A percentile compares a stretch with the other conserved stretches of the same genome.
Conservation (phyloP, 2,329 filamentous ascomycete genomes). For the Venturia oleaginea region DNA sequence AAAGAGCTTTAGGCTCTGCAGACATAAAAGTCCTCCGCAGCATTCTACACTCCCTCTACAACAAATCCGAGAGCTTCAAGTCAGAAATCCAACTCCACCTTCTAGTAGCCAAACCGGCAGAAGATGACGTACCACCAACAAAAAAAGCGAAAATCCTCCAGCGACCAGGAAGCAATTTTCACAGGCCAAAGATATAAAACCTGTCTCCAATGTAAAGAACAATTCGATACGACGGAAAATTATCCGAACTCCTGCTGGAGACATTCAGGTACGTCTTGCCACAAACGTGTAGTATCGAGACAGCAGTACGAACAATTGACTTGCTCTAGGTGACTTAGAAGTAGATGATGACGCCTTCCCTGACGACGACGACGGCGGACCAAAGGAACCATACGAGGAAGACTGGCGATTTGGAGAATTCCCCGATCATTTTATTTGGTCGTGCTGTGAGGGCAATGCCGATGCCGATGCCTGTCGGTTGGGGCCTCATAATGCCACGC, state of each 20-base stretch:
- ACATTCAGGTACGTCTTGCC: background rate
- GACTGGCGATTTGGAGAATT: background rate
- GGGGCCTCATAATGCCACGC: background rate
- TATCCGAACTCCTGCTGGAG: background rate
- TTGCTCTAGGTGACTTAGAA: no score
- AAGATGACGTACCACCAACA: background rate
- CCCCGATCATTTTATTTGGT: background rate
- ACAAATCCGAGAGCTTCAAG: background rate
- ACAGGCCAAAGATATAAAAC: background rate
- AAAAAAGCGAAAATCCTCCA: background rate
- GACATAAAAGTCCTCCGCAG: background rate
- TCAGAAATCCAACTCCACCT: background rate
- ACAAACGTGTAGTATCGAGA: no score
- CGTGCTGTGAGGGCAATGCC: background rate
- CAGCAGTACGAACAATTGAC: no score
- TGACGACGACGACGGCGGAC: background rate
- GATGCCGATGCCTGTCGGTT: background rate
- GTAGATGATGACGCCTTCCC: background rate
- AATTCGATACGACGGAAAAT: background rate
- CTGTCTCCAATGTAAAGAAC: background rate
- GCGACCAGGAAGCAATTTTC: background rate
- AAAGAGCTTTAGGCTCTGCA: background rate
- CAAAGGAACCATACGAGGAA: background rate
- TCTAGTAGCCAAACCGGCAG: background rate
- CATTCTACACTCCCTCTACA: background rate